Conservation (phyloP, 2,329 filamentous ascomycete species). For the Paecilomyces sp. region DNA sequence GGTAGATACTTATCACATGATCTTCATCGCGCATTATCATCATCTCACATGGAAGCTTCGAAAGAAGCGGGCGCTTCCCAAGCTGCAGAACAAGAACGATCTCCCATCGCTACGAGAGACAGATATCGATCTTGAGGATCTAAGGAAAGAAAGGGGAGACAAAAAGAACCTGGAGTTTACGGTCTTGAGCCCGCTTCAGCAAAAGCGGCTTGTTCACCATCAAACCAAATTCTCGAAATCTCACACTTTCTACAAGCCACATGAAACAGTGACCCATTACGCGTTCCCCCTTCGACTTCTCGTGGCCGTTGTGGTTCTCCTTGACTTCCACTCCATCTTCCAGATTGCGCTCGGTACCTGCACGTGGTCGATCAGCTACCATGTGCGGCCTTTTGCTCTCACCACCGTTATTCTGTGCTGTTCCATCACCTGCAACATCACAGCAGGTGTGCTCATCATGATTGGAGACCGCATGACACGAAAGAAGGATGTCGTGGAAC, state of each 20-base stretch:
- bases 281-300: conserved; percentile 70
- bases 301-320: conserved; percentile 67
- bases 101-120: conserved; percentile 45
- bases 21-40: conserved; percentile 69
- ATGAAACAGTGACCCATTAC: conserved; percentile 75
- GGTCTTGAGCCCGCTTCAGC: conserved; percentile 59
- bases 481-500: conserved; percentile 78
- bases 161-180: conserved; percentile 51
- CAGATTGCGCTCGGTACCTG: conserved; percentile 72
- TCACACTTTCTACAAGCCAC: conserved; percentile 83
- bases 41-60: conserved; percentile 59
- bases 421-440: conserved; percentile 70
- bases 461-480: conserved; percentile 69
- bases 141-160: conserved; percentile 33
- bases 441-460: conserved; percentile 67
- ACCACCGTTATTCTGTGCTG: conserved; percentile 76
- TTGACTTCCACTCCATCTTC: conserved; percentile 72
- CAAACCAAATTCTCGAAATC: conserved; percentile 73
- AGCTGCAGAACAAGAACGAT: conserved; percentile 62
- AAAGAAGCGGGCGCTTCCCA: conserved; percentile 54
- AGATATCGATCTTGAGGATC: conserved; percentile 38
- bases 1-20: conserved; percentile 83
- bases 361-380: conserved; percentile 73
- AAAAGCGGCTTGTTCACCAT: conserved; percentile 65
- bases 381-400: conserved; percentile 60